These are phyloP conservation scores for Penicillium robsamsonii DNA, from an alignment of 495 filamentous ascomycete species.

Conservation along the genomic window DNA sequence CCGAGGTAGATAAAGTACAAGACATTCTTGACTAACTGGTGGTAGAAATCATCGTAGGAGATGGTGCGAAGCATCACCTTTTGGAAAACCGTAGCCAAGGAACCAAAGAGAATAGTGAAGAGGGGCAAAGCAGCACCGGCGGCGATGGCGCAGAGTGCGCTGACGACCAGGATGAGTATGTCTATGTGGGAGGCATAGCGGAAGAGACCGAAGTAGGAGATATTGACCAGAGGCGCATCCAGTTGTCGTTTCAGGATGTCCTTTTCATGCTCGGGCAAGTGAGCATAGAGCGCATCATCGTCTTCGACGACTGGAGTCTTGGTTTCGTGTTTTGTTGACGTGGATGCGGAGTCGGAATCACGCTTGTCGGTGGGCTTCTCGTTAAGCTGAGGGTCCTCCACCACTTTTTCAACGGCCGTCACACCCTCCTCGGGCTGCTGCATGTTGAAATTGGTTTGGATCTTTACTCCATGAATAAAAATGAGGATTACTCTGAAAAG, in stretches of 20 bases:
- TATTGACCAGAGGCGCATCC: constrained; percentile 60
- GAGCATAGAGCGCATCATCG: constrained; percentile 37
- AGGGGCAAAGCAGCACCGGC: constrained; percentile 80
- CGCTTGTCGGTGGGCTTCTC: constrained; percentile 15
- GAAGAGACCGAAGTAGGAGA: constrained; percentile 66
- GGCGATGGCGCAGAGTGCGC: constrained; percentile 65
- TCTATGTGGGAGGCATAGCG: constrained; percentile 79
- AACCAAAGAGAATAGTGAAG: constrained; percentile 81
- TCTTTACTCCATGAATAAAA: constrained; percentile 11
- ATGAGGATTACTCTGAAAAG: background rate
- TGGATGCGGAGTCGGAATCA: constrained; percentile 26
- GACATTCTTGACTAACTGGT: constrained; percentile 61
- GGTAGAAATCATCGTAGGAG: constrained; percentile 53
- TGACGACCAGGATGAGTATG: constrained; percentile 65
- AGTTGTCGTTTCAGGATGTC: constrained; percentile 70
- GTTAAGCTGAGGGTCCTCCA: constrained; percentile 12
- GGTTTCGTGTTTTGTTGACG: constrained; percentile 24
- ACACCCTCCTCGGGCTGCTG: constrained; percentile 27
- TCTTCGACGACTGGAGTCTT: constrained; percentile 21
- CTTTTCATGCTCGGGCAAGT: constrained; percentile 54
- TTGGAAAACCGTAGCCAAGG: constrained; percentile 71
- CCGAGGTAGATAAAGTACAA: constrained; percentile 91
- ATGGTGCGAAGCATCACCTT: constrained; percentile 52
- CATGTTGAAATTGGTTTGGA: constrained; percentile 11
- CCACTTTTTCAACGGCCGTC: constrained; percentile 18